Conservation (phyloP, 495 filamentous ascomycete genomes). For the Tuber umbilicatum region DNA sequence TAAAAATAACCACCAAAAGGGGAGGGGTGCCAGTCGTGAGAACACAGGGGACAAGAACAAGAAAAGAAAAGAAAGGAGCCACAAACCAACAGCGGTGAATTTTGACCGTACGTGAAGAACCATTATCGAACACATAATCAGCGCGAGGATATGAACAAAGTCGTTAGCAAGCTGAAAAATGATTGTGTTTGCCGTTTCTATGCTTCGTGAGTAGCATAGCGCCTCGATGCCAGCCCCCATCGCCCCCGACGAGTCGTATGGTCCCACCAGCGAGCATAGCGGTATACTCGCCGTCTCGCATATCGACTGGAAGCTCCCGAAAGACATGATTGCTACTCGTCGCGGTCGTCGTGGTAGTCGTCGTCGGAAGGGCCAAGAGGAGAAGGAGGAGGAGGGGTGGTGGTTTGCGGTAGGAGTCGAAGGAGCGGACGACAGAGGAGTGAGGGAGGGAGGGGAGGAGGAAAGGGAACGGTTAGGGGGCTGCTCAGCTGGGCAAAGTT, state of each 20-base stretch:
- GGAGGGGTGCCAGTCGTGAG: constrained; percentile 2
- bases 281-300: constrained; percentile 80
- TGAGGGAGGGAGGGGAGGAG: constrained; percentile 7
- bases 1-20: constrained; percentile 22
- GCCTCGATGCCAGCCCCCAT: constrained; percentile 71
- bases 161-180: constrained; percentile 91
- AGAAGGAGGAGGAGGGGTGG: not conserved
- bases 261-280: constrained; percentile 76
- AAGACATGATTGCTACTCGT: constrained; percentile 58
- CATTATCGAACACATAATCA: constrained; percentile 94
- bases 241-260: constrained; percentile 54
- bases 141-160: constrained; percentile 85
- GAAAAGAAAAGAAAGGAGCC: not conserved
- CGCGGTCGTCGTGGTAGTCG: constrained; percentile 16
- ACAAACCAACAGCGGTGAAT: constrained; percentile 96
- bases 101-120: constrained; percentile 92
- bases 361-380: not conserved
- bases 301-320: constrained; percentile 81
- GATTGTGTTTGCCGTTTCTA: constrained; percentile 94
- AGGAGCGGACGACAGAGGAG: constrained; percentile 6
- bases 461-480: constrained; percentile 8
- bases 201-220: constrained; percentile 86
- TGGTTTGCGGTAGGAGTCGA: constrained; percentile 3
- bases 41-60: constrained; percentile 6
- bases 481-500: constrained; percentile 7